A percentile compares a stretch with the other conserved stretches of the same genome.
Conservation (phyloP, 108 stramenopile species). For the Schizochytrium sp. region DNA sequence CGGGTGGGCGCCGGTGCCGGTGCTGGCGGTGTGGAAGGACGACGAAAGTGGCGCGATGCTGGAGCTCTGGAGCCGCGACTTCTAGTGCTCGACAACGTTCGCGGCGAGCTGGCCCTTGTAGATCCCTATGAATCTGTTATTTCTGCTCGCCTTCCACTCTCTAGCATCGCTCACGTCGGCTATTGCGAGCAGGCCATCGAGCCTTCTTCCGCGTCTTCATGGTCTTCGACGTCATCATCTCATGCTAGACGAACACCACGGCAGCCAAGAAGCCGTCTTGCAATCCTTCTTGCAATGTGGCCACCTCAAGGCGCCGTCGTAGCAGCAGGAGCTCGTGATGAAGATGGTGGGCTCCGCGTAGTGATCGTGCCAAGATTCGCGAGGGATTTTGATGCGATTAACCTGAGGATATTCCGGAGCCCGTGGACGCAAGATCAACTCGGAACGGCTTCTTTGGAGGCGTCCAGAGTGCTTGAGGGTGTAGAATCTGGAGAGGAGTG, state of each 20-base stretch:
- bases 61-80: neutral
- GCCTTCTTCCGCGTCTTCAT: neutral
- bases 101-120: neutral
- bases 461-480: neutral
- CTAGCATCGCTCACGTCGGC: constrained; percentile 7
- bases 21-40: neutral
- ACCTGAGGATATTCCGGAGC: neutral
- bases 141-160: neutral
- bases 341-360: constrained; percentile 8
- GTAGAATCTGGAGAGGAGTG: neutral
- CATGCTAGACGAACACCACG: neutral
- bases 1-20: constrained; percentile 17
- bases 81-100: constrained; percentile 28
- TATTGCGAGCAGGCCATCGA: constrained; percentile 25
- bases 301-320: neutral
- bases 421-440: constrained; percentile 19
- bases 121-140: neutral
- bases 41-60: constrained; percentile 23
- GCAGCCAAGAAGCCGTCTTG: neutral
- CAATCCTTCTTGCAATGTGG: neutral
- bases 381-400: neutral
- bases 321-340: constrained; percentile 1
- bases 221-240: too few species aligned
- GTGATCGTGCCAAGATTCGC: neutral
- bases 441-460: neutral